Percentiles rank a stretch among this genome's conserved stretches.
Evolutionary conservation across 495 filamentous ascomycete species (phyloP).

Genomic region (Aspergillus bertholletiae): DNA sequence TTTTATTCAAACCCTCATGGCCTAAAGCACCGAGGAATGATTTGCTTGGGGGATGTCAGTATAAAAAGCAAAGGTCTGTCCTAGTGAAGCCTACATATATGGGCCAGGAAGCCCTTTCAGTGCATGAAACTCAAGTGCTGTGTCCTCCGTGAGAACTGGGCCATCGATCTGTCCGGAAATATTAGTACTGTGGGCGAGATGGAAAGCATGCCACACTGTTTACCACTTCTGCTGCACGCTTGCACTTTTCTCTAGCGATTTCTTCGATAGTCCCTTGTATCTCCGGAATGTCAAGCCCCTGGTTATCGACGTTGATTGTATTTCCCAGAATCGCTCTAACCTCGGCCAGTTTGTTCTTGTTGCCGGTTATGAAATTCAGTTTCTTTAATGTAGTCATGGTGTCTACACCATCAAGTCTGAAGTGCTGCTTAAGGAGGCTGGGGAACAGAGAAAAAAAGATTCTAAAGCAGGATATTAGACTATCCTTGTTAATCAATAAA

Average conservation of each 20-base stretch:
- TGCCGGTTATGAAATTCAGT: conserved; percentile 95
- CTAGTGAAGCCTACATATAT: conserved; percentile 69
- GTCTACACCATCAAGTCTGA: too few relatives aligned
- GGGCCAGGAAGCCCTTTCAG: conserved; percentile 88
- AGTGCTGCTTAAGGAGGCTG: not conserved
- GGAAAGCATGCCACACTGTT: not conserved
- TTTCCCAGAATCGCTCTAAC: conserved; percentile 79
- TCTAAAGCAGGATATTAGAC: too few relatives aligned
- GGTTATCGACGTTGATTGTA: conserved; percentile 67
- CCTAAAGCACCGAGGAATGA: conserved; percentile 84
- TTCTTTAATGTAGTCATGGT: conserved; percentile 33
- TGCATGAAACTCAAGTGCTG: conserved; percentile 87
- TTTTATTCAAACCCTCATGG: conserved; percentile 80
- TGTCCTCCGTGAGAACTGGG: conserved; percentile 94
- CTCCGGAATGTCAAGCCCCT: conserved; percentile 76
- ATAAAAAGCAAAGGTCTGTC: not conserved
- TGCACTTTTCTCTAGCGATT: conserved; percentile 82
- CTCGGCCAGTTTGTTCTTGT: conserved; percentile 87
- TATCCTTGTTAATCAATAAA: too few relatives aligned
- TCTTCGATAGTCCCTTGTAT: conserved; percentile 93
- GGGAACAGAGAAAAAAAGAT: not conserved
- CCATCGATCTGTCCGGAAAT: conserved; percentile 58
- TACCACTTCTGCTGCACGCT: conserved; percentile 56
- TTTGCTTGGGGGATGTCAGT: conserved; percentile 57
- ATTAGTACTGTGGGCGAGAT: conserved; percentile 7